Conservation (phyloP, 768 basidiomycete genomes). For the Trametopsis cervina region DNA sequence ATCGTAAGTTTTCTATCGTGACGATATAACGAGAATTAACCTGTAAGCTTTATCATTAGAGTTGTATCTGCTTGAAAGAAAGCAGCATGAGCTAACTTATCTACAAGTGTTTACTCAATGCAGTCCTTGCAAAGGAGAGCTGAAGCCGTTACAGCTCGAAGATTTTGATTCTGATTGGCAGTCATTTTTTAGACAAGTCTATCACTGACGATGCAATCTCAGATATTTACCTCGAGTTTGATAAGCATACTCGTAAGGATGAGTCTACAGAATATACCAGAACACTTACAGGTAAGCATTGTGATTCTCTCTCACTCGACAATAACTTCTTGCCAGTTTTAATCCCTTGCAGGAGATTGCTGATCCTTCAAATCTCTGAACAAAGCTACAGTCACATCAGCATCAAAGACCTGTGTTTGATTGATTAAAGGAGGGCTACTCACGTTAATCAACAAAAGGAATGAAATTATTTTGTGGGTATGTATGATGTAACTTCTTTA, state of each 20-base stretch:
- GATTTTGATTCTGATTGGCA: background rate
- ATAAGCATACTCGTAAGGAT: slow-evolving; percentile 6
- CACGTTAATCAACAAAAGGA: slow-evolving; percentile 14
- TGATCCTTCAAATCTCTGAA: slow-evolving; percentile 13
- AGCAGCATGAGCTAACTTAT: slow-evolving; percentile 14
- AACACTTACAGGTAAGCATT: slow-evolving; percentile 14
- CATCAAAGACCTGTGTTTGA: background rate
- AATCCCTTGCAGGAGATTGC: background rate
- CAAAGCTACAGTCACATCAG: slow-evolving; percentile 10
- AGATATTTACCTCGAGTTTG: slow-evolving; percentile 16
- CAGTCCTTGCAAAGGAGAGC: background rate
- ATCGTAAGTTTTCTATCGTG: slow-evolving; percentile 15
- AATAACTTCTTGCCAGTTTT: background rate
- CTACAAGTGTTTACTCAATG: slow-evolving; percentile 7
- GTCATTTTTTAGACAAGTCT: slow-evolving; percentile 4
- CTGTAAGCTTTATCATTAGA: too few species aligned
- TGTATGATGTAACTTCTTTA: background rate
- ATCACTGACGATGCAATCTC: slow-evolving; percentile 19
- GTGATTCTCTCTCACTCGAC: background rate
- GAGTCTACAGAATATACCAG: slow-evolving; percentile 16
- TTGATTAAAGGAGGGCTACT: slow-evolving; percentile 13
- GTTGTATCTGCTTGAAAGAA: slow-evolving; percentile 20
- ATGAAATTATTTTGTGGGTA: slow-evolving; percentile 14
- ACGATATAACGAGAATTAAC: too few species aligned
- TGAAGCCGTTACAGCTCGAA: background rate